phyloP scores from a whole-genome alignment of 495 filamentous ascomycete genomes.

The Chaetomidium leptoderma region DNA sequence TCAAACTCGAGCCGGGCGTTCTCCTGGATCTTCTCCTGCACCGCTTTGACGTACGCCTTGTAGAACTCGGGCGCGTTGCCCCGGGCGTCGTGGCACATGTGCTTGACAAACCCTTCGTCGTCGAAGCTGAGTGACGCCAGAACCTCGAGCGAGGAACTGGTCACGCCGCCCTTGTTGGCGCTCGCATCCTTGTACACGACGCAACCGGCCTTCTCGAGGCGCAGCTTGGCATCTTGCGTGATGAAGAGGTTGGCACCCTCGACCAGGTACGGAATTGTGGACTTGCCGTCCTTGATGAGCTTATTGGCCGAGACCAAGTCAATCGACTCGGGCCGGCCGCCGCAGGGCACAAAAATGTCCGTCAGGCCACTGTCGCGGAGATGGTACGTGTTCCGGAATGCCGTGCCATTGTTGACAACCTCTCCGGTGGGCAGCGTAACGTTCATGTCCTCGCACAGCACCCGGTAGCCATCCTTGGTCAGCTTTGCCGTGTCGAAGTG shows the following conservation, averaged over 20 bases:
- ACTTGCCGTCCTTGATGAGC: conserved; percentile 81
- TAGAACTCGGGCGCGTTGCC: conserved; percentile 87
- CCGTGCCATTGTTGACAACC: conserved; percentile 80
- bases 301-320: conserved; percentile 80
- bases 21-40: conserved; percentile 80
- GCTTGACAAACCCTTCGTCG: conserved; percentile 75
- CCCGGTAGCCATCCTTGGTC: conserved; percentile 80
- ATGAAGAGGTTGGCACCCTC: conserved; percentile 98
- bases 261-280: conserved; percentile 85
- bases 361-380: conserved; percentile 69
- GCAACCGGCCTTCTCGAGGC: conserved; percentile 87
- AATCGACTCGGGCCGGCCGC: conserved; percentile 94
- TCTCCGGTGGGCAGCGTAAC: conserved; percentile 82
- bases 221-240: conserved; percentile 95
- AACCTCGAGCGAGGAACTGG: conserved; percentile 95
- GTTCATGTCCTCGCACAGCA: conserved; percentile 89
- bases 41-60: conserved; percentile 82
- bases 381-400: conserved; percentile 97
- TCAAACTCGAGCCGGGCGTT: conserved; percentile 95
- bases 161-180: conserved; percentile 98
- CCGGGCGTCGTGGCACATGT: conserved; percentile 84
- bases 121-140: conserved; percentile 91
- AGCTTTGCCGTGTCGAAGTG: conserved; percentile 83
- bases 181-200: conserved; percentile 97
- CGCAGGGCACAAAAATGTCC: conserved; percentile 92